Conservation (phyloP, 1,139 yeast genomes). For the Scheffersomyces titani region DNA sequence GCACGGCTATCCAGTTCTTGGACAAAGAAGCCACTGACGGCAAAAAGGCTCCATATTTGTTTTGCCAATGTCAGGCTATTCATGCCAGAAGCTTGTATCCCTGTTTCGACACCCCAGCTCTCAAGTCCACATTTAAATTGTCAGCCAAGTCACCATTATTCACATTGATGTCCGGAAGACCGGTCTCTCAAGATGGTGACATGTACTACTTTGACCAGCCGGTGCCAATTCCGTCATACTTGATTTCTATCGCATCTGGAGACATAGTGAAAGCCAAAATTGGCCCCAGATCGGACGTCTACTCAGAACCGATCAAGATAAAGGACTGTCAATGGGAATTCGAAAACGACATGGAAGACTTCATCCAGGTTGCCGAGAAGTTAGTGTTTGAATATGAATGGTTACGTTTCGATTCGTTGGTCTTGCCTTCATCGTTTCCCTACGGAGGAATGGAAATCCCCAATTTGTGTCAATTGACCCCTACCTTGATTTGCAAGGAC, state of each 20-base stretch:
- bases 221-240: constrained; percentile 83
- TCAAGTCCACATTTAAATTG: constrained; percentile 67
- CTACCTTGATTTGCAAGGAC: constrained; percentile 85
- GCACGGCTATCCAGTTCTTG: constrained; percentile 88
- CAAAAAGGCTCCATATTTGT: constrained; percentile 68
- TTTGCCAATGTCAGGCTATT: constrained; percentile 89
- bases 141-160: constrained; percentile 64
- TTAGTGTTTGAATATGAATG: constrained; percentile 85
- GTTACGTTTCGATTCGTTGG: constrained; percentile 78
- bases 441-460: constrained; percentile 98
- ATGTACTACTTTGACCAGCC: constrained; percentile 61
- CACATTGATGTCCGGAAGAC: constrained; percentile 71
- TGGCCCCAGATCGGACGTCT: constrained; percentile 87
- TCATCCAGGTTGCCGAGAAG: constrained; percentile 77
- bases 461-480: constrained; percentile 87
- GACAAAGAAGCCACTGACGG: constrained; percentile 81
- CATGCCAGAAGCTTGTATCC: constrained; percentile 90
- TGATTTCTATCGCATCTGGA: constrained; percentile 86
- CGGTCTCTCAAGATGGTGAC: constrained; percentile 32
- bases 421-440: constrained; percentile 83
- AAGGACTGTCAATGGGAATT: constrained; percentile 78
- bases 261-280: constrained; percentile 66
- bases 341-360: constrained; percentile 75
- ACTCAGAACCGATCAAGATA: constrained; percentile 72
- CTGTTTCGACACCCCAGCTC: constrained; percentile 87